Evolutionary conservation across 257 asterid genomes (phyloP), one percentile per base, ranked within the genome.

Genomic region (Eucommia ulmoides): DNA sequence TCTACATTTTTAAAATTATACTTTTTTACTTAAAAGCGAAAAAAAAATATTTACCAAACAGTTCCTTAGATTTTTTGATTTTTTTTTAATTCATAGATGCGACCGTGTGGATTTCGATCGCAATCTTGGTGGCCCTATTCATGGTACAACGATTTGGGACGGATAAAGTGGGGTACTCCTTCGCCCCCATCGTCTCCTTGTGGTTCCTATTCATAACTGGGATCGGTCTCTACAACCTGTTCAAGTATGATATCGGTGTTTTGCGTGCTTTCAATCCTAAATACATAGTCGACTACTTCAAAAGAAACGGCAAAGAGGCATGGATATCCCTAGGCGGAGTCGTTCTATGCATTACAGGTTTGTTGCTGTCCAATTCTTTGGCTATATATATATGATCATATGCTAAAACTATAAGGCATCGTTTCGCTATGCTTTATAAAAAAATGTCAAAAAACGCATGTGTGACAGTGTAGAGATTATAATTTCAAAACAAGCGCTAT

Each of bases 281-380:
- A 5, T 80, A 75, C 65, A 75, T 77, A 0, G 15, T 72, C 0
- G 51, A 69, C 2, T 81, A 81, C 54, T 78, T 84, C 33, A 59
- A 0, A 16, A 63, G 83, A 65, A 75, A 70, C 25, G 72, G 67
- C n/a, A 50, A 50, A 7, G 24, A 71, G 2, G 85, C 74, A 1
- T 82, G 88, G 88, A 61, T 73, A 14, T 79, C 93, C 5, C 80
- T 80, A 1, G 92, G 94, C 0, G 92, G 92, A 3, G 59, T 74
- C 14, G 72, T 82, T 49, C 76, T 82, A 5, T 35, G 69, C 49
- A 72, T 58, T 1, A 78, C 93, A 64, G 88, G 84, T 80, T 6
- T 0, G 16, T 9, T 14, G 23, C 19, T 24, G 7, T 18, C 45
- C 38, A 33, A 1, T 61, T 18, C 18, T 58, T 17, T 1, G 3